These are phyloP conservation scores for Arabidopsis hybrid DNA, from an alignment of 441 rosid genomes.

Conservation along the genomic window DNA sequence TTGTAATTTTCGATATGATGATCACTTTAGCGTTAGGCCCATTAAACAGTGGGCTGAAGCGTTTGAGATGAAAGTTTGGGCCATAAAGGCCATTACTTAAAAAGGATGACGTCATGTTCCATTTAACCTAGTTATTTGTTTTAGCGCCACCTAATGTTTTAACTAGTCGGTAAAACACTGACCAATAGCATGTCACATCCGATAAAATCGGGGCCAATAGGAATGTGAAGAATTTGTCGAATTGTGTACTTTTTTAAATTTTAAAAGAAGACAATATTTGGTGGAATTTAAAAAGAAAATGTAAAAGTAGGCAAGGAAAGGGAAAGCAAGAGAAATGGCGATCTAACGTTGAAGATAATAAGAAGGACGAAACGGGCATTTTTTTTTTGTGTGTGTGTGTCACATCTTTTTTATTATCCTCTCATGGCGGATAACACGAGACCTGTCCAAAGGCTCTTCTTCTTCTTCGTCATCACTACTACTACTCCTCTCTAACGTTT, in stretches of 20 bases:
- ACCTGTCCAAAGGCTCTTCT: conserved; percentile 30
- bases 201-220: conserved; percentile 18
- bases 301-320: conserved; percentile 23
- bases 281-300: background rate
- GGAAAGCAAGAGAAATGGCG: conserved; percentile 49
- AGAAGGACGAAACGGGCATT: conserved; percentile 32
- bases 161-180: background rate
- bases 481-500: conserved; percentile 35
- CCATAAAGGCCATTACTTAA: background rate
- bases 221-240: conserved; percentile 17
- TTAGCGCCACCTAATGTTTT: background rate
- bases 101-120: conserved; percentile 2
- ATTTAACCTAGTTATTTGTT: background rate
- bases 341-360: conserved; percentile 59
- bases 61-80: background rate
- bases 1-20: conserved; percentile 7
- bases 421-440: conserved; percentile 71
- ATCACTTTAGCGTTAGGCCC: conserved; percentile 5
- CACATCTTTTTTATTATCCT: conserved; percentile 37
- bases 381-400: background rate
- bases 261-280: background rate
- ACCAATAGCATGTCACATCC: conserved; percentile 30
- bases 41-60: background rate
- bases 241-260: background rate
- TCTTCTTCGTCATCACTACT: conserved; percentile 27